Percentiles rank a stretch among this genome's conserved stretches.
These are phyloP conservation scores for Penicillium soppii DNA, from an alignment of 495 filamentous ascomycete species.

Conservation along the genomic window DNA sequence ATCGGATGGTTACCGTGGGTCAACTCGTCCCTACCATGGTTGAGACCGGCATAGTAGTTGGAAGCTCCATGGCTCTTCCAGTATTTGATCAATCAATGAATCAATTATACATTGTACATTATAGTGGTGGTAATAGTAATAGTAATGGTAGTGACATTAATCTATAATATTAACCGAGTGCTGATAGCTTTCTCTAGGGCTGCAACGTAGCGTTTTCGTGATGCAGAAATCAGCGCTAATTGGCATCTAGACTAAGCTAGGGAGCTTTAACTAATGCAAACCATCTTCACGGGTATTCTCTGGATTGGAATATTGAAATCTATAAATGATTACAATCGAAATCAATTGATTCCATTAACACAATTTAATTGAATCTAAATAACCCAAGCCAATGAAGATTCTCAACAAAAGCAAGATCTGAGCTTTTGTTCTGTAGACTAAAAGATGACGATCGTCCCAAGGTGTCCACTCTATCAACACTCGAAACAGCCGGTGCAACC, in stretches of 20 bases:
- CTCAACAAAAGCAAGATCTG: background rate
- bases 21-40: background rate
- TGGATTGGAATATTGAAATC: background rate
- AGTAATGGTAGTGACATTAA: too few species aligned
- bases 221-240: background rate
- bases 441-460: constrained; percentile 7
- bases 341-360: background rate
- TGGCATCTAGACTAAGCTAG: background rate
- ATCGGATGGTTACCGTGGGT: background rate
- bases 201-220: too few species aligned
- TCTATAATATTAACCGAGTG: too few species aligned
- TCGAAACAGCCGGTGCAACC: constrained; percentile 8
- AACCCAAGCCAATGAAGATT: background rate
- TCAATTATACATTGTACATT: background rate
- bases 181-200: too few species aligned
- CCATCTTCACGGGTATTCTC: background rate
- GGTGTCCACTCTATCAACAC: constrained; percentile 5
- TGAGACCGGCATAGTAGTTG: too few species aligned
- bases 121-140: background rate
- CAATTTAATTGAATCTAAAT: background rate
- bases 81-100: too few species aligned
- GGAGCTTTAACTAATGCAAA: background rate
- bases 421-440: background rate
- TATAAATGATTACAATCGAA: too few species aligned
- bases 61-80: too few species aligned